These are phyloP conservation scores for Colletotrichum neosansevieriae DNA, from an alignment of 2,329 filamentous ascomycete genomes.

Conservation along the genomic window DNA sequence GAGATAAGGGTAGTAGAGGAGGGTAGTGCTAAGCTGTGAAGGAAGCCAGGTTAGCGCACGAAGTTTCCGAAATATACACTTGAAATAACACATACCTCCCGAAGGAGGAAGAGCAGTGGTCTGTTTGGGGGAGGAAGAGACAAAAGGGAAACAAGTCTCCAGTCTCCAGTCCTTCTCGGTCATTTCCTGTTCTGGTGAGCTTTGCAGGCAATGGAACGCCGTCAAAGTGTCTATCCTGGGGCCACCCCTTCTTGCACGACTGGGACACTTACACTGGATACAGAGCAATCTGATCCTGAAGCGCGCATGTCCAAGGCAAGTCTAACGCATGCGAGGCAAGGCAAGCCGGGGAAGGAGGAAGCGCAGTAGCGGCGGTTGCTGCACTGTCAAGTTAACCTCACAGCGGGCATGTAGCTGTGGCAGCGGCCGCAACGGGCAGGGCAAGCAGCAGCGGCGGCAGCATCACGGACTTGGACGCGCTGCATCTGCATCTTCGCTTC, in stretches of 20 bases:
- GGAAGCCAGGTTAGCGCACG: too few species aligned
- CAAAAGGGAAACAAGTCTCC: slow-evolving; percentile 19
- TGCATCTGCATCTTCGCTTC: background rate
- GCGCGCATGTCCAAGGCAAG: background rate
- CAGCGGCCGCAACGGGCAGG: slow-evolving; percentile 24
- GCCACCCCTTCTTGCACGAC: slow-evolving; percentile 19
- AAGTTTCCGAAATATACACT: too few species aligned
- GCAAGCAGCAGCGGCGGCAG: slow-evolving; percentile 6
- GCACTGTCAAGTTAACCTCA: background rate
- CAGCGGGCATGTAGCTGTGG: slow-evolving; percentile 17
- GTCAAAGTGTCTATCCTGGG: slow-evolving; percentile 20
- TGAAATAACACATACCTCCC: too few species aligned
- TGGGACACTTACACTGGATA: background rate
- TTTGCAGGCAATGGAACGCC: slow-evolving; percentile 27
- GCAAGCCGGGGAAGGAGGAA: slow-evolving; percentile 7
- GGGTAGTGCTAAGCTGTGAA: too few species aligned
- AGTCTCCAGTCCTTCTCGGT: slow-evolving; percentile 22
- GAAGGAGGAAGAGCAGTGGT: too few species aligned
- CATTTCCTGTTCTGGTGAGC: slow-evolving; percentile 25
- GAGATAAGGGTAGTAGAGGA: too few species aligned
- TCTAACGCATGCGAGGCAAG: slow-evolving; percentile 3
- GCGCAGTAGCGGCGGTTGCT: slow-evolving; percentile 14
- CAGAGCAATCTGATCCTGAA: background rate
- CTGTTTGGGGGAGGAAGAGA: too few species aligned
- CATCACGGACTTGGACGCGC: slow-evolving; percentile 18